These are phyloP conservation scores for Sarcodon sp. DNA, from an alignment of 768 basidiomycete species.

Conservation along the genomic window DNA sequence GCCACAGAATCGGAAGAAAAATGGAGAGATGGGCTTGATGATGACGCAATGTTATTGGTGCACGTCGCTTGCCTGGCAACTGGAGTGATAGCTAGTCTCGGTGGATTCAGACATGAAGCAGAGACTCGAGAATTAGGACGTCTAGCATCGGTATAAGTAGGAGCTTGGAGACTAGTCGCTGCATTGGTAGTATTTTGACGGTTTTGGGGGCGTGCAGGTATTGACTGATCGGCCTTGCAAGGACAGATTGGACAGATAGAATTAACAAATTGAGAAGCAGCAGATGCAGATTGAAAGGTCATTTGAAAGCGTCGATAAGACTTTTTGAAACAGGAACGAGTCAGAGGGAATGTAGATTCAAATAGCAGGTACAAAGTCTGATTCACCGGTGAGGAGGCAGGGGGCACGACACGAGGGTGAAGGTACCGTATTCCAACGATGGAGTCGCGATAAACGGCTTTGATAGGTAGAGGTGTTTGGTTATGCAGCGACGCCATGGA, in stretches of 20 bases:
- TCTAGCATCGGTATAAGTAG: too few relatives aligned
- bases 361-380: background rate
- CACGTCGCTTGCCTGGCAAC: too few relatives aligned
- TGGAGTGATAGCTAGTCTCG: too few relatives aligned
- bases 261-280: slow-evolving; percentile 45
- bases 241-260: slow-evolving; percentile 59
- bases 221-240: slow-evolving; percentile 45
- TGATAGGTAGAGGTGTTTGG: slow-evolving; percentile 44
- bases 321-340: slow-evolving; percentile 21
- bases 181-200: background rate
- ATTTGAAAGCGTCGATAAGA: slow-evolving; percentile 68
- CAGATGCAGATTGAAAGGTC: slow-evolving; percentile 38
- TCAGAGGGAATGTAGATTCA: background rate
- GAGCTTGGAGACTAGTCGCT: too few relatives aligned
- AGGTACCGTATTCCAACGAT: slow-evolving; percentile 69
- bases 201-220: slow-evolving; percentile 9
- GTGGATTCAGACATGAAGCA: too few relatives aligned
- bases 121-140: too few relatives aligned
- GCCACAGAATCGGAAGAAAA: too few relatives aligned
- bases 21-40: too few relatives aligned
- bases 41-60: too few relatives aligned
- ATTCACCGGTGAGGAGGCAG: slow-evolving; percentile 19
- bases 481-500: slow-evolving; percentile 14
- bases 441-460: slow-evolving; percentile 66
- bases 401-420: slow-evolving; percentile 25